Conservation (phyloP, 371 early-diverging fungal genomes). For the Dichotomocladium elegans region DNA sequence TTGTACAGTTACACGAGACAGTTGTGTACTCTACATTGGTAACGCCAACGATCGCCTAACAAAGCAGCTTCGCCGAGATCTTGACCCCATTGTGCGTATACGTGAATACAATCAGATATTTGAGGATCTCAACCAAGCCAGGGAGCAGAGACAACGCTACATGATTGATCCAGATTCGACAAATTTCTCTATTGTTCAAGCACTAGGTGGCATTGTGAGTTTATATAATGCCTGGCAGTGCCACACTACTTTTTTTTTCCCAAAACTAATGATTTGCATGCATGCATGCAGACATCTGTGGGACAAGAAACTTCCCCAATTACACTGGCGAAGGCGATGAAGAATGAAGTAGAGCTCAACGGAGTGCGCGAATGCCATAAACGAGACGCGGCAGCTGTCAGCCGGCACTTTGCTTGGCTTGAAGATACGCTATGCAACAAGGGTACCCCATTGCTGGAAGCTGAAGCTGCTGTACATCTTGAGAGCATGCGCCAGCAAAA, state of each 20-base stretch:
- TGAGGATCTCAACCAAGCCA: constrained; percentile 56
- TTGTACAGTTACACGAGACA: constrained; percentile 68
- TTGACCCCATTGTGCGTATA: constrained; percentile 58
- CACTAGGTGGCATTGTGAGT: constrained; percentile 27
- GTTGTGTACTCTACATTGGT: constrained; percentile 79
- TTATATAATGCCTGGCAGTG: no score
- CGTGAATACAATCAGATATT: constrained; percentile 80
- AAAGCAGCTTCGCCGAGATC: constrained; percentile 44
- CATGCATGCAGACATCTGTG: constrained; percentile 32
- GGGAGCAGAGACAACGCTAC: neutral
- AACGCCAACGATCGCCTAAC: constrained; percentile 56
- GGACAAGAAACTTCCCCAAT: constrained; percentile 68
- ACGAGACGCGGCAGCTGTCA: constrained; percentile 92
- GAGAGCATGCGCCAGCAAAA: constrained; percentile 67
- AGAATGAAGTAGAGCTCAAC: constrained; percentile 87
- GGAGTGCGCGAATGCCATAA: constrained; percentile 95
- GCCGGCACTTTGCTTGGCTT: constrained; percentile 93
- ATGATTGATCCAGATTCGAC: constrained; percentile 1
- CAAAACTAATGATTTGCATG: neutral
- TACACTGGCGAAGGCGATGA: constrained; percentile 83
- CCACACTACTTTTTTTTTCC: neutral
- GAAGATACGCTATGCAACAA: constrained; percentile 70
- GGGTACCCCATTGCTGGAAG: constrained; percentile 59
- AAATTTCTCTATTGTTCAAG: constrained; percentile 10
- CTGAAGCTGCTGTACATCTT: constrained; percentile 78